These are phyloP conservation scores for Solanum chilense DNA, from an alignment of 257 asterid genomes.

Conservation along the genomic window DNA sequence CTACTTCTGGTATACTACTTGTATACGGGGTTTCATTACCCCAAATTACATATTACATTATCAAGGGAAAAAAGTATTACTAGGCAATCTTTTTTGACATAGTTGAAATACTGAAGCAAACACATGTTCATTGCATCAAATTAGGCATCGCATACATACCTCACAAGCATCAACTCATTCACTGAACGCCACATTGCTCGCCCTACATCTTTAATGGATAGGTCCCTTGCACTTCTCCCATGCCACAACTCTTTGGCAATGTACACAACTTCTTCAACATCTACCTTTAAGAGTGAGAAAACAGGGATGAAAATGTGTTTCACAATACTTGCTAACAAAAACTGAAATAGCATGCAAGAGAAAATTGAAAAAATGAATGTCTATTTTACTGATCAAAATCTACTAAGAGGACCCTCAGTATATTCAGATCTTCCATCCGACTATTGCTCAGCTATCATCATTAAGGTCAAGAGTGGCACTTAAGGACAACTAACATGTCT, in stretches of 20 bases:
- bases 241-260: constrained; percentile 88
- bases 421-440: neutral
- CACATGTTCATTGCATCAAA: neutral
- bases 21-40: neutral
- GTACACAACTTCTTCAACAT: constrained; percentile 83
- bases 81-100: neutral
- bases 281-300: constrained; percentile 51
- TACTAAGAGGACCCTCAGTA: neutral
- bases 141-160: constrained; percentile 25
- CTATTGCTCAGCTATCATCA: neutral
- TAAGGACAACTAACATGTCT: neutral
- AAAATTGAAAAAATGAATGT: neutral
- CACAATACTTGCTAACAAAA: neutral
- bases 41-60: neutral
- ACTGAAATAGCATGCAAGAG: neutral
- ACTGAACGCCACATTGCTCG: constrained; percentile 98
- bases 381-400: neutral
- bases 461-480: neutral
- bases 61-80: neutral
- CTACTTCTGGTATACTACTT: neutral
- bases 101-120: neutral
- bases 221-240: constrained; percentile 92
- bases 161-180: constrained; percentile 77
- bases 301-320: neutral
- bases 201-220: constrained; percentile 66